Conservation (phyloP, 768 basidiomycete species). For the Leucocoprinus sp. region DNA sequence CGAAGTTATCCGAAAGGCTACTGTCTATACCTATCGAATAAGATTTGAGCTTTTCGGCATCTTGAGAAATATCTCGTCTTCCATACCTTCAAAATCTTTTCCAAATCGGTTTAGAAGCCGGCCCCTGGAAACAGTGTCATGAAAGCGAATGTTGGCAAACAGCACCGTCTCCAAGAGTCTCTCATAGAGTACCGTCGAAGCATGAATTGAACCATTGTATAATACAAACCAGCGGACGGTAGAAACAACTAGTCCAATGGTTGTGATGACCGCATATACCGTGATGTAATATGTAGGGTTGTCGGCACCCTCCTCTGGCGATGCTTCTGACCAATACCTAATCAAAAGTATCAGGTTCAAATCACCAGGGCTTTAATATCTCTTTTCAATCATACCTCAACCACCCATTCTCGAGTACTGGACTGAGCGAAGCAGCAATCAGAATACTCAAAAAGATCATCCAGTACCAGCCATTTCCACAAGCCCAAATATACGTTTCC, state of each 20-base stretch:
- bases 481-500: conserved; percentile 31
- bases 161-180: conserved; percentile 70
- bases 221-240: conserved; percentile 66
- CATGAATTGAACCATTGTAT: conserved; percentile 77
- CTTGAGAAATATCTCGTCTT: background rate
- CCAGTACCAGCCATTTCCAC: conserved; percentile 52
- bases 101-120: conserved; percentile 79
- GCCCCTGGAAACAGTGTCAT: conserved; percentile 85
- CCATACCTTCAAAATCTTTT: conserved; percentile 75
- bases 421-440: conserved; percentile 49
- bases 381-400: conserved; percentile 29
- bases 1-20: conserved; percentile 76
- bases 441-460: conserved; percentile 42
- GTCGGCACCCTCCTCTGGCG: conserved; percentile 30
- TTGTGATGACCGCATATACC: conserved; percentile 53
- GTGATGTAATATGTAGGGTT: conserved; percentile 55
- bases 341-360: background rate
- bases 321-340: conserved; percentile 51
- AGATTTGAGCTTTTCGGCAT: background rate
- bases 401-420: conserved; percentile 71
- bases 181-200: conserved; percentile 71
- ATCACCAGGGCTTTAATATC: background rate
- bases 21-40: conserved; percentile 63
- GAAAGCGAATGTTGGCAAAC: conserved; percentile 87
- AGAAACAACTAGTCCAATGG: conserved; percentile 38